These are phyloP conservation scores for Gamarada debralockiae DNA, from an alignment of 495 filamentous ascomycete genomes.

Conservation along the genomic window DNA sequence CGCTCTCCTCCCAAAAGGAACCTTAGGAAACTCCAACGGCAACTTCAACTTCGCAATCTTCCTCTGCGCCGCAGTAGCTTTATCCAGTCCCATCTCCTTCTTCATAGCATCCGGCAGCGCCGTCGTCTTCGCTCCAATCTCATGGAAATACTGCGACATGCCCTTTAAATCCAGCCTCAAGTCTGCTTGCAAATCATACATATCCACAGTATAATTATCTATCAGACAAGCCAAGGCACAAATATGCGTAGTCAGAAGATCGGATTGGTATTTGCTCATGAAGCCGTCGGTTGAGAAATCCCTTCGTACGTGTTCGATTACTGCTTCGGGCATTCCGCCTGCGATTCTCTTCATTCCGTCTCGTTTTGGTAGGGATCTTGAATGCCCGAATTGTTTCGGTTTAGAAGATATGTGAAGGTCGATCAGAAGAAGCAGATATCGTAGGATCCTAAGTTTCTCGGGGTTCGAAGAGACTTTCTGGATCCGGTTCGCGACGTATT, in stretches of 20 bases:
- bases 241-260: conserved; percentile 64
- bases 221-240: conserved; percentile 65
- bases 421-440: conserved; percentile 63
- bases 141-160: conserved; percentile 66
- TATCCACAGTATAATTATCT: conserved; percentile 76
- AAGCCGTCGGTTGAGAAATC: conserved; percentile 61
- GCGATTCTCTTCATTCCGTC: conserved; percentile 46
- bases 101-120: conserved; percentile 45
- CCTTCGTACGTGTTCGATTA: conserved; percentile 63
- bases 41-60: conserved; percentile 67
- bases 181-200: conserved; percentile 71
- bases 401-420: conserved; percentile 47
- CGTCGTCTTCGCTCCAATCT: conserved; percentile 70
- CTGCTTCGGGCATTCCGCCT: conserved; percentile 50
- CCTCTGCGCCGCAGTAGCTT: conserved; percentile 56
- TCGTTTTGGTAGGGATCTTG: conserved; percentile 32
- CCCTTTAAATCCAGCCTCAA: conserved; percentile 67
- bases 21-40: conserved; percentile 79
- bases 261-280: conserved; percentile 59
- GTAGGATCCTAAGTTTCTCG: conserved; percentile 56
- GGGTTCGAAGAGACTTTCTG: conserved; percentile 43
- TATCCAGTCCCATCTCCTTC: conserved; percentile 43
- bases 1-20: conserved; percentile 7
- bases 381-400: conserved; percentile 31
- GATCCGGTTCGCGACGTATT: conserved; percentile 64